Evolutionary conservation across 768 basidiomycete species (phyloP).

Genomic region (Leccinellum rugosiceps): DNA sequence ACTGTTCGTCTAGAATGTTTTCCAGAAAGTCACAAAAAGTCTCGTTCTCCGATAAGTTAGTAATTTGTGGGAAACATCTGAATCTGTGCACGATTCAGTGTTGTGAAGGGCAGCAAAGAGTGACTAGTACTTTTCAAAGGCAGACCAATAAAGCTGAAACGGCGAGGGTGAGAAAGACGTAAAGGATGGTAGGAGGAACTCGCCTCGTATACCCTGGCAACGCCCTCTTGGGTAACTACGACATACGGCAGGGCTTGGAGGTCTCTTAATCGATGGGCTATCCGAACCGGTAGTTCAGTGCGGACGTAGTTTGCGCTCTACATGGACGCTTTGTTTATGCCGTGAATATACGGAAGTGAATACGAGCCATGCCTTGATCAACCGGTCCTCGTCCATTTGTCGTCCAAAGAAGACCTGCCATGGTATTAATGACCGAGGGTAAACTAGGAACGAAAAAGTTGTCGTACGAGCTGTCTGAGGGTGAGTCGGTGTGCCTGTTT

Average conservation of each 20-base stretch:
- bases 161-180: background rate
- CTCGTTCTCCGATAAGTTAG: slow-evolving; percentile 69
- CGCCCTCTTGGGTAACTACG: slow-evolving; percentile 81
- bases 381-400: slow-evolving; percentile 71
- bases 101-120: background rate
- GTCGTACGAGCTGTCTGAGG: slow-evolving; percentile 72
- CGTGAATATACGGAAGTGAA: background rate
- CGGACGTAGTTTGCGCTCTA: slow-evolving; percentile 91
- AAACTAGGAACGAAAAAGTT: background rate
- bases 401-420: slow-evolving; percentile 81
- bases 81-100: slow-evolving; percentile 44
- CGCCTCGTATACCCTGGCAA: slow-evolving; percentile 82
- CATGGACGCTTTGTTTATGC: background rate
- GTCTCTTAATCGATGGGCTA: slow-evolving; percentile 84
- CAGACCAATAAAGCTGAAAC: slow-evolving; percentile 75
- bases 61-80: slow-evolving; percentile 70
- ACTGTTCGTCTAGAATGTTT: slow-evolving; percentile 74
- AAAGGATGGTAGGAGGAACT: slow-evolving; percentile 23
- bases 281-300: slow-evolving; percentile 82
- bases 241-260: slow-evolving; percentile 83
- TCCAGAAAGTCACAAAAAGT: slow-evolving; percentile 73
- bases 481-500: slow-evolving; percentile 70
- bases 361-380: slow-evolving; percentile 57
- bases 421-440: slow-evolving; percentile 1
- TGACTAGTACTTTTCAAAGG: slow-evolving; percentile 70